Base-by-base conservation (phyloP, 768 basidiomycete species). In the Hericium coralloides region DNA sequence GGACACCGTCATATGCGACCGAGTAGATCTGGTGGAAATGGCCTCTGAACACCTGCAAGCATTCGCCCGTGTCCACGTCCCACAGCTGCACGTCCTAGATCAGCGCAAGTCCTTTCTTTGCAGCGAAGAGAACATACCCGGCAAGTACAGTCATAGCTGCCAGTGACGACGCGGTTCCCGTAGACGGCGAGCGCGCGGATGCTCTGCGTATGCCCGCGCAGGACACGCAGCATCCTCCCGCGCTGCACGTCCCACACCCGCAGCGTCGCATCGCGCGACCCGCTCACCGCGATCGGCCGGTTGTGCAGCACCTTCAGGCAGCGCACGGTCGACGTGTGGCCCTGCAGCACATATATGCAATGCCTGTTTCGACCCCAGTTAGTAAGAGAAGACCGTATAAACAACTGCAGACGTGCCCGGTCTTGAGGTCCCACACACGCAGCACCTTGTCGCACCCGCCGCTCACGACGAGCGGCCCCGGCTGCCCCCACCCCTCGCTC, bases 21-120 rank as follows among this genome's bases (percentile, higher is more conserved):
- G 95, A 93, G 67, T 95, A 98, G 12, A 97, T 91, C 68, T 98
- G 95, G 0, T 91, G 93, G 0, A 82, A 84, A 65, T 99, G 95
- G 0, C 95, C 95, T 2, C 87, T 72, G 20, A 99, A 74, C 61
- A 60, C 53, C 43, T 63, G 61, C 12, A 63, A 26, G 39, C 61
- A 63, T 12, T 97, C 92, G 72, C 89, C 88, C 89, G 70, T 99
- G 93, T 26, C 83, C 55, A 63, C 43, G 12, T 63, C 49, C 61
- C 61, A 63, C 17, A 63, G 56, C 61, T 63, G 74, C 5, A 85
- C 82, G 8, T 9, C 12, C 12, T 4, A 8, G 7, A 18, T 56
- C 38, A 56, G 55, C 31, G 22, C 15, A 6, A 8, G 12, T 6
- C 23, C 18, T 2, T 56, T 12, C 17, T 10, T 12, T 2, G 39